Base-by-base conservation (phyloP, 352 stramenopile genomes). In the Globisporangium mamillatum region DNA sequence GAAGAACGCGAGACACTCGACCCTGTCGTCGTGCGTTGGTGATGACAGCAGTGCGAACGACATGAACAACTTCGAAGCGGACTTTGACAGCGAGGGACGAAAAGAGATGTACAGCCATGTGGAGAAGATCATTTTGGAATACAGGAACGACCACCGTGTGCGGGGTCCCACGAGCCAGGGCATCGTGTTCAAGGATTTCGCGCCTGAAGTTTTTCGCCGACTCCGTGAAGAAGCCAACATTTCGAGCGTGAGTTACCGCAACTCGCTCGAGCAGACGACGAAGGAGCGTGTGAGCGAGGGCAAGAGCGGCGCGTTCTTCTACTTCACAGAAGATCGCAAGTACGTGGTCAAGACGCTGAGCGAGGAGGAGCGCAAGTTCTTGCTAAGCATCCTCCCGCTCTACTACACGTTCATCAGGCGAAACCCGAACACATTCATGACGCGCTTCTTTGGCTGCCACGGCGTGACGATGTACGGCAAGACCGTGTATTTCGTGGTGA, bases 391-490 rank as follows among this genome's bases (percentile, higher is more conserved):
- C 22, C 53, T 94, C 32, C 87, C 85, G 0, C 78, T 78, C 22
- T 94, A 93, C 71, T 86, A 87, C 71, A 80, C 72, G 12, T 91
- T 81, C 71, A 81, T 90, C 68, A 83, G 80, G 50, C 75, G 66
- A 14, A 75, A 93, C 60, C 79, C 87, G 0, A 83, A 92, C 61
- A 94, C 84, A 29, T 92, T 94, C 67, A 84, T 94, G 66, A 92
- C 84, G 32, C 77, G 82, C 18, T 93, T 92, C 66, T 91, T 92
- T 63, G 87, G 87, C 52, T 92, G 83, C 60, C 85, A 94, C 46
- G 82, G 81, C 12, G 78, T 94, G 60, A 94, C 84, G 24, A 94
- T 94, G 87, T 91, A 92, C 66, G 83, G 84, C 71, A 94, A 93
- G 53, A 92, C 83, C 1, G 82, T 94, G 1, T 91, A 90, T 68